These are phyloP conservation scores for Penicillium subrubescens DNA, from an alignment of 495 filamentous ascomycete species.

Conservation along the genomic window DNA sequence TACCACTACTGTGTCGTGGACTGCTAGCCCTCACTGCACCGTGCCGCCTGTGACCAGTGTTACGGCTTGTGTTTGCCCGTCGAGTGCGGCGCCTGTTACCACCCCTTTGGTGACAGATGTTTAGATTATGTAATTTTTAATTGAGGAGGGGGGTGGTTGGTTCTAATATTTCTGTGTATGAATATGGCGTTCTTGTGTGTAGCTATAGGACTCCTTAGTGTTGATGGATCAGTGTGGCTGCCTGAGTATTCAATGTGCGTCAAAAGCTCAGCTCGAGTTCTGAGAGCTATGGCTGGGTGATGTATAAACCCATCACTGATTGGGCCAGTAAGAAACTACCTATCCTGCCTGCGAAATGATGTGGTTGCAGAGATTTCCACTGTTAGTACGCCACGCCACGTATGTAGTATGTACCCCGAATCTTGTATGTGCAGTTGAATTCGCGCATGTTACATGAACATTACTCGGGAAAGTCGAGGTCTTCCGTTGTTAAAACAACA, in stretches of 20 bases:
- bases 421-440: neutral
- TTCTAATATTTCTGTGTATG: neutral
- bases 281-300: neutral
- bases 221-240: neutral
- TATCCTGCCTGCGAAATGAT: no score
- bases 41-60: slow-evolving; percentile 51
- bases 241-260: neutral
- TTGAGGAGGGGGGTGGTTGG: neutral
- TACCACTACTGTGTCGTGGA: slow-evolving; percentile 39
- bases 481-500: no score
- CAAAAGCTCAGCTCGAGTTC: neutral
- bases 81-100: slow-evolving; percentile 42
- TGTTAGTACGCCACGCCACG: neutral
- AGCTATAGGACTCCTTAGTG: neutral
- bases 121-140: neutral
- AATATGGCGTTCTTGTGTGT: neutral
- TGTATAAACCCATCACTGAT: neutral
- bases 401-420: neutral
- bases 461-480: neutral
- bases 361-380: no score
- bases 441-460: neutral
- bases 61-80: slow-evolving; percentile 50
- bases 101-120: slow-evolving; percentile 32
- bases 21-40: slow-evolving; percentile 51
- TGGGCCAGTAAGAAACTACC: no score